A percentile compares a stretch with the other conserved stretches of the same genome.
phyloP scores from a whole-genome alignment of 2,329 filamentous ascomycete genomes.

The Trichoderma gracile region DNA sequence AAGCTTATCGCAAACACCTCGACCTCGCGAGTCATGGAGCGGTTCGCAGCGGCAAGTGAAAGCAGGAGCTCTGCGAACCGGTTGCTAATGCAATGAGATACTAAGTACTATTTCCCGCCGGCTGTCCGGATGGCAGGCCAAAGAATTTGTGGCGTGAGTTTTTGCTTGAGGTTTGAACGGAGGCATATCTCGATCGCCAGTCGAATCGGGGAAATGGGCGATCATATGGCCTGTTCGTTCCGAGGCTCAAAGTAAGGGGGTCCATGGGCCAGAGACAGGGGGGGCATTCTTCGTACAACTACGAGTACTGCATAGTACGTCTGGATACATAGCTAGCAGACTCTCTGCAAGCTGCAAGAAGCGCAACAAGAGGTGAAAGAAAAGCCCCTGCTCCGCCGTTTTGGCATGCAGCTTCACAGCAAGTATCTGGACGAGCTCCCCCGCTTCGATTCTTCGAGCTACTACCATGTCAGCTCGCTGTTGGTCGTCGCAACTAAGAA shows the following conservation, averaged over 20 bases:
- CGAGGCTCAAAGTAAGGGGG: slow-evolving; percentile 1
- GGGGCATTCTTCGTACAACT: not conserved
- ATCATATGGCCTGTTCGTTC: not conserved
- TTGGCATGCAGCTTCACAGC: not conserved
- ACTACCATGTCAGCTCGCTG: not conserved
- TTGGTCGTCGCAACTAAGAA: not conserved
- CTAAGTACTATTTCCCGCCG: not conserved
- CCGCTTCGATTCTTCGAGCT: not conserved
- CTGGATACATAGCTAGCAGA: too few relatives aligned
- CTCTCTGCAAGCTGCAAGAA: too few relatives aligned
- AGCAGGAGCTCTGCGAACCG: not conserved
- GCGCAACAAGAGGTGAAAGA: not conserved
- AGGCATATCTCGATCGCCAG: slow-evolving; percentile 1
- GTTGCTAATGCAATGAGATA: slow-evolving; percentile 9
- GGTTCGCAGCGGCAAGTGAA: slow-evolving; percentile 7
- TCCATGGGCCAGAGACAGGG: slow-evolving; percentile 13
- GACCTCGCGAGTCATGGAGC: slow-evolving; percentile 13
- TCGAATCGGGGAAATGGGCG: not conserved
- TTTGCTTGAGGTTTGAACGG: not conserved
- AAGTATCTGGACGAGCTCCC: not conserved
- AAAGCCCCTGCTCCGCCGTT: not conserved
- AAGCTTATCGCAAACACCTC: slow-evolving; percentile 11
- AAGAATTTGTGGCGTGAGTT: not conserved
- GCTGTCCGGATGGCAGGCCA: not conserved
- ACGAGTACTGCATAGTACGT: too few relatives aligned